These are phyloP conservation scores for Lepidium campestre DNA, from an alignment of 441 rosid genomes.

Conservation along the genomic window DNA sequence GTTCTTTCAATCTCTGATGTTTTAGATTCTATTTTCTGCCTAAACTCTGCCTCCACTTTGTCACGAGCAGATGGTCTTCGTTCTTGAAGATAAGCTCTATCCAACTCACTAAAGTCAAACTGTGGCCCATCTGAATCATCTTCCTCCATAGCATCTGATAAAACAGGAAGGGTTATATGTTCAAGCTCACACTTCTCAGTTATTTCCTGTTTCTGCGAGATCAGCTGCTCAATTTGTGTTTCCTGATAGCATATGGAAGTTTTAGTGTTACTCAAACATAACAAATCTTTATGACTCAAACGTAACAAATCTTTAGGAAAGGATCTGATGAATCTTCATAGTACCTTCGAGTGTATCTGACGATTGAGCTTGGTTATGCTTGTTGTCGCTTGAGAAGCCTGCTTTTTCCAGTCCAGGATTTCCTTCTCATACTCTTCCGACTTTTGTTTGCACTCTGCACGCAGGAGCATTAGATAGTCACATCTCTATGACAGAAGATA, in stretches of 20 bases:
- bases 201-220: slow-evolving; percentile 68
- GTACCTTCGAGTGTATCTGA: slow-evolving; percentile 80
- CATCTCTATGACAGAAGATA: slow-evolving; percentile 7
- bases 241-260: slow-evolving; percentile 49
- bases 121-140: slow-evolving; percentile 60
- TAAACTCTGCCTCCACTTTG: slow-evolving; percentile 72
- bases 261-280: slow-evolving; percentile 17
- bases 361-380: slow-evolving; percentile 76
- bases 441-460: slow-evolving; percentile 81
- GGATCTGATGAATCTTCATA: slow-evolving; percentile 10
- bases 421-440: slow-evolving; percentile 90
- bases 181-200: slow-evolving; percentile 86
- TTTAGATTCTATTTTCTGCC: slow-evolving; percentile 70
- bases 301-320: neutral
- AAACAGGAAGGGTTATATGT: slow-evolving; percentile 63
- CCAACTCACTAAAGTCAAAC: slow-evolving; percentile 78
- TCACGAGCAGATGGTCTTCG: slow-evolving; percentile 75
- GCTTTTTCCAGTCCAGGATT: slow-evolving; percentile 87
- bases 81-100: slow-evolving; percentile 73
- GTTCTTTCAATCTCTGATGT: slow-evolving; percentile 78
- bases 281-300: slow-evolving; percentile 7
- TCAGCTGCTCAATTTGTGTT: slow-evolving; percentile 69
- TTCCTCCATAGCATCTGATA: slow-evolving; percentile 72
- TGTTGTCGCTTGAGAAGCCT: slow-evolving; percentile 76
- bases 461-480: slow-evolving; percentile 20